Conservation (phyloP, 768 basidiomycete species). For the Suillus subluteus region DNA sequence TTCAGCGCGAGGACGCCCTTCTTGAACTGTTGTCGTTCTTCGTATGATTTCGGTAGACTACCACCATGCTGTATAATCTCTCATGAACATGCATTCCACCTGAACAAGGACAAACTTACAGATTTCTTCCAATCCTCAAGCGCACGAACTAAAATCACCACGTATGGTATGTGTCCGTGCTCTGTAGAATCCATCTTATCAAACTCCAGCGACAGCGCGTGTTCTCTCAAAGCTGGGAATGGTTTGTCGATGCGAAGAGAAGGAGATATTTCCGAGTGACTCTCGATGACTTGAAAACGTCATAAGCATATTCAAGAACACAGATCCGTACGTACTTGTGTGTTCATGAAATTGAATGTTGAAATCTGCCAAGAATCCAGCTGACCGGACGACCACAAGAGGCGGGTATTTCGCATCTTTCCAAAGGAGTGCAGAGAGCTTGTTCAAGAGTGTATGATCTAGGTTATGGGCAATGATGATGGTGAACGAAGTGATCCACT, state of each 20-base stretch:
- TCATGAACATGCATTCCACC: neutral
- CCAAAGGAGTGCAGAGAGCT: constrained; percentile 73
- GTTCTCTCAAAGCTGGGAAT: constrained; percentile 79
- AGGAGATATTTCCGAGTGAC: constrained; percentile 75
- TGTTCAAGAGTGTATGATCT: constrained; percentile 52
- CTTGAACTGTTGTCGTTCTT: constrained; percentile 83
- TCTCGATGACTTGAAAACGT: constrained; percentile 72
- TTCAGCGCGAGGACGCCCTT: constrained; percentile 61
- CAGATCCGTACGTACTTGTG: constrained; percentile 54
- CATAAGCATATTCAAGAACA: neutral
- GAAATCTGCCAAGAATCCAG: constrained; percentile 90
- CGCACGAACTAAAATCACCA: constrained; percentile 85
- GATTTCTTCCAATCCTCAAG: constrained; percentile 81
- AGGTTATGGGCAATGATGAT: constrained; percentile 89
- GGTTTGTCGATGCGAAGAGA: constrained; percentile 88
- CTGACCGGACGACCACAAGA: constrained; percentile 78
- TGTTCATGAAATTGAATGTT: constrained; percentile 90
- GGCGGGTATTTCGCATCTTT: constrained; percentile 57
- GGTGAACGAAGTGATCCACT: constrained; percentile 65
- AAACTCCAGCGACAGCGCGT: constrained; percentile 73
- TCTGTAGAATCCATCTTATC: constrained; percentile 84
- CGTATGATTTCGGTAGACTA: constrained; percentile 49
- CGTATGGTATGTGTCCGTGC: constrained; percentile 89
- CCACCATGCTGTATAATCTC: constrained; percentile 61
- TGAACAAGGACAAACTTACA: constrained; percentile 44